A percentile compares a stretch with the other conserved stretches of the same genome.
Conservation (phyloP, 2,329 filamentous ascomycete species). For the Fusarium sp. region DNA sequence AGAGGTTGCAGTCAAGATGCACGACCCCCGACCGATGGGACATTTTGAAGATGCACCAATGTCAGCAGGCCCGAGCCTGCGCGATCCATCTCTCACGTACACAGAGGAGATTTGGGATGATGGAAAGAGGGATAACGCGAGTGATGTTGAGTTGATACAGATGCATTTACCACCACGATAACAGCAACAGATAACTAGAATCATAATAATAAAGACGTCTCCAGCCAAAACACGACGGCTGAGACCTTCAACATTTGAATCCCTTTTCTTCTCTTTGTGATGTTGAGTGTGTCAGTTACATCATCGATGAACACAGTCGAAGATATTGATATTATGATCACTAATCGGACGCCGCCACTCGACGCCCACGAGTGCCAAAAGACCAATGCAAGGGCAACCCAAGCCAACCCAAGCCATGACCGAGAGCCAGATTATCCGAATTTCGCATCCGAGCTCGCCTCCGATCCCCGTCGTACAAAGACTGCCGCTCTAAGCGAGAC, state of each 20-base stretch:
- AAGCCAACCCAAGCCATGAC: background rate
- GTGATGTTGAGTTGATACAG: constrained; percentile 19
- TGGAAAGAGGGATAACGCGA: background rate
- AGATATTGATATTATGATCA: background rate
- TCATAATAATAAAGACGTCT: background rate
- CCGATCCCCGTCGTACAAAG: background rate
- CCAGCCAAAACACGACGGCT: background rate
- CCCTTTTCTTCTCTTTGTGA: background rate
- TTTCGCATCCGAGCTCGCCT: background rate
- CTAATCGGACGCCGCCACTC: background rate
- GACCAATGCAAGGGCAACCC: background rate
- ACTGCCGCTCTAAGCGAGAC: background rate
- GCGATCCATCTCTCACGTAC: background rate
- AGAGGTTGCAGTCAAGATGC: background rate
- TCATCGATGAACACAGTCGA: background rate
- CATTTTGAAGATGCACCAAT: background rate
- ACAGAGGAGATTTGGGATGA: constrained; percentile 2
- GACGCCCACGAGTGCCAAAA: background rate
- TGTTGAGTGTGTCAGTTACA: background rate
- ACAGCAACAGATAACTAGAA: background rate
- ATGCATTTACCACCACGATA: background rate
- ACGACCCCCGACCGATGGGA: background rate
- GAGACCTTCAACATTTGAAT: background rate
- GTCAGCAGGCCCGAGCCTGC: background rate
- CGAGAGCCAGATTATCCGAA: background rate